Conservation (phyloP, 495 filamentous ascomycete genomes). For the Hapsidospora chrysogenum region DNA sequence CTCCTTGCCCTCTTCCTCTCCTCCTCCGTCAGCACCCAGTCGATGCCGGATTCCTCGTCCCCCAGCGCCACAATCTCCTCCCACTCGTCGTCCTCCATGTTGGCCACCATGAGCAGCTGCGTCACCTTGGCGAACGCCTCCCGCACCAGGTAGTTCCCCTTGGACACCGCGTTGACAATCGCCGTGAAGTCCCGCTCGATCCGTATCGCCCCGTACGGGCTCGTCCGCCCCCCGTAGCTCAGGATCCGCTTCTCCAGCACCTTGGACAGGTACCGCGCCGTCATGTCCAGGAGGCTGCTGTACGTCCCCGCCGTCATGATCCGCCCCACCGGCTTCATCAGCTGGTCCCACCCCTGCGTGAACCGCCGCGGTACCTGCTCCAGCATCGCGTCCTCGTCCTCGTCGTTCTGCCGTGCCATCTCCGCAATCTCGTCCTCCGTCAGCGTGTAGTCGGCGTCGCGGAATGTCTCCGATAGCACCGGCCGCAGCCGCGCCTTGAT, state of each 20-base stretch:
- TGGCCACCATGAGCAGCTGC: constrained; percentile 79
- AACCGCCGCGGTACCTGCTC: constrained; percentile 59
- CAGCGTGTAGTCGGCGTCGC: constrained; percentile 68
- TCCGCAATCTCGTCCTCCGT: constrained; percentile 34
- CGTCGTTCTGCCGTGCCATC: constrained; percentile 27
- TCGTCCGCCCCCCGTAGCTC: constrained; percentile 67
- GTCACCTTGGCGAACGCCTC: constrained; percentile 64
- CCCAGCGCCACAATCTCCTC: constrained; percentile 39
- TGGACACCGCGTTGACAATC: constrained; percentile 59
- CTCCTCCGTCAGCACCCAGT: constrained; percentile 37
- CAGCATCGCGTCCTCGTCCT: constrained; percentile 31
- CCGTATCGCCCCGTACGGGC: constrained; percentile 65
- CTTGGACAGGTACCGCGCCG: constrained; percentile 50
- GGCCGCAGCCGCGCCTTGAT: constrained; percentile 75
- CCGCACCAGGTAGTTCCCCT: constrained; percentile 61
- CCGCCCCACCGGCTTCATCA: constrained; percentile 71
- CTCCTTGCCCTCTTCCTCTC: constrained; percentile 35
- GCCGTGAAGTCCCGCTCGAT: constrained; percentile 79
- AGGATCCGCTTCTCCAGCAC: constrained; percentile 84
- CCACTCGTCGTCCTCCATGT: constrained; percentile 98
- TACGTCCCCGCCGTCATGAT: constrained; percentile 59
- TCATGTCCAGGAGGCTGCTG: constrained; percentile 51
- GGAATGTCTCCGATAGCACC: constrained; percentile 73
- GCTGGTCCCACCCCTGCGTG: constrained; percentile 62
- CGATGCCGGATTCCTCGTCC: constrained; percentile 24